Conservation (phyloP, 2,329 filamentous ascomycete genomes). For the Dactylellina cionopaga region DNA sequence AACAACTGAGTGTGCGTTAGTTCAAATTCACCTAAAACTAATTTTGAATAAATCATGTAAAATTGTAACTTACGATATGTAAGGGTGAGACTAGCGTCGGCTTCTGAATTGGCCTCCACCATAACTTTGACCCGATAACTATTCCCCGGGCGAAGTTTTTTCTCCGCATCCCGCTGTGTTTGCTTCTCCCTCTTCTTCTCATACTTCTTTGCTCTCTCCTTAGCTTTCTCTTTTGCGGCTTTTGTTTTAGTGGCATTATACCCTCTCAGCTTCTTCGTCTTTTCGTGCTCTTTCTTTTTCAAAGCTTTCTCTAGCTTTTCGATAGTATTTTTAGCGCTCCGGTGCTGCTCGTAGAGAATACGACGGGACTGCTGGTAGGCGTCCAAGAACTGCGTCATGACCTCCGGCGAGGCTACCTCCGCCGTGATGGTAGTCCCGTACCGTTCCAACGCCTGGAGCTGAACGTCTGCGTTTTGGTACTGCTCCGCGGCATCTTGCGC, state of each 20-base stretch:
- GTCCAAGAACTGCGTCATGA: constrained; percentile 59
- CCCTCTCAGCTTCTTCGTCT: constrained; percentile 56
- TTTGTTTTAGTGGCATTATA: constrained; percentile 51
- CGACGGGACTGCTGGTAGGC: constrained; percentile 57
- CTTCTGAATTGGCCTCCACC: constrained; percentile 37
- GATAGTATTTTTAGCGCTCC: constrained; percentile 51
- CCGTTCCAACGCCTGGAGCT: constrained; percentile 58
- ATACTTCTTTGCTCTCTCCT: constrained; percentile 55
- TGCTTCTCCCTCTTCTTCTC: constrained; percentile 57
- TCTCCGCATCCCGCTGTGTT: constrained; percentile 55
- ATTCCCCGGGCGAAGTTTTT: constrained; percentile 46
- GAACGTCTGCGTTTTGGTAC: constrained; percentile 52
- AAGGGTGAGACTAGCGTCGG: constrained; percentile 45
- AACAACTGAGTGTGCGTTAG: constrained; percentile 66
- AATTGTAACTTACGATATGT: constrained; percentile 38
- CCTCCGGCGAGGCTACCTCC: constrained; percentile 57
- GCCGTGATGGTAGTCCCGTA: constrained; percentile 59
- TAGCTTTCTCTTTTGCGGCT: constrained; percentile 55
- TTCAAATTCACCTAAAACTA: background rate
- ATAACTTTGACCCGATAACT: constrained; percentile 46
- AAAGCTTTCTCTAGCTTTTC: constrained; percentile 53
- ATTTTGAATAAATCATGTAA: background rate
- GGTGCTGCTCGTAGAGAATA: constrained; percentile 39
- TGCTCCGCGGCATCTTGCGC: constrained; percentile 56
- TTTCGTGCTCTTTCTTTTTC: constrained; percentile 57